A percentile compares a stretch with the other conserved stretches of the same genome.
Evolutionary conservation across 2,329 filamentous ascomycete genomes (phyloP).

Genomic region (Periconia macrospinosa): DNA sequence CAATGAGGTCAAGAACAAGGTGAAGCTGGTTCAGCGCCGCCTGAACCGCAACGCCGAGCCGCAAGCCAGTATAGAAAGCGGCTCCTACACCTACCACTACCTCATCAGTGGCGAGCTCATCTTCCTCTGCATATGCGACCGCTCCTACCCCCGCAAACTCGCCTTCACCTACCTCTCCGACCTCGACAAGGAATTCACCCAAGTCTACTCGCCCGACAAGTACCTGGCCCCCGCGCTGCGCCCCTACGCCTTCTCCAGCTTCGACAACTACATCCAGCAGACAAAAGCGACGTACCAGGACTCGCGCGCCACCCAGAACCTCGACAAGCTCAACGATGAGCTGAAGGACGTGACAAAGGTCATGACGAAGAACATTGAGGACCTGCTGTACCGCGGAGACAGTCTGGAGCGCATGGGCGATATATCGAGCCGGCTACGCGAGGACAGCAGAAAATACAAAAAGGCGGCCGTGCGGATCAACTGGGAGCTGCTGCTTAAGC

Average conservation of each 20-base stretch:
- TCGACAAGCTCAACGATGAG: constrained; percentile 95
- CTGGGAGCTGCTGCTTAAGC: constrained; percentile 94
- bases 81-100: constrained; percentile 87
- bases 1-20: constrained; percentile 84
- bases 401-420: constrained; percentile 96
- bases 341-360: constrained; percentile 97
- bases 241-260: constrained; percentile 96
- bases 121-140: constrained; percentile 92
- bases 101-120: constrained; percentile 79
- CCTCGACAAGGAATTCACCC: constrained; percentile 86
- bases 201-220: constrained; percentile 74
- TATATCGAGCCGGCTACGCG: constrained; percentile 80
- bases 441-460: constrained; percentile 93
- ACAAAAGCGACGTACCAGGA: constrained; percentile 95
- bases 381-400: constrained; percentile 91
- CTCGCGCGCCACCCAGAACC: constrained; percentile 84
- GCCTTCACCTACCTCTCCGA: constrained; percentile 98
- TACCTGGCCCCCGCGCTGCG: constrained; percentile 75
- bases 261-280: constrained; percentile 93
- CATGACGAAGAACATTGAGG: constrained; percentile 99
- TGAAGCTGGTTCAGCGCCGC: constrained; percentile 86
- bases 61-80: constrained; percentile 89
- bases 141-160: constrained; percentile 93
- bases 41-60: constrained; percentile 86
- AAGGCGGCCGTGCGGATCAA: constrained; percentile 94